phyloP scores from a whole-genome alignment of 2,329 filamentous ascomycete genomes.

The Knoxdaviesia proteae region DNA sequence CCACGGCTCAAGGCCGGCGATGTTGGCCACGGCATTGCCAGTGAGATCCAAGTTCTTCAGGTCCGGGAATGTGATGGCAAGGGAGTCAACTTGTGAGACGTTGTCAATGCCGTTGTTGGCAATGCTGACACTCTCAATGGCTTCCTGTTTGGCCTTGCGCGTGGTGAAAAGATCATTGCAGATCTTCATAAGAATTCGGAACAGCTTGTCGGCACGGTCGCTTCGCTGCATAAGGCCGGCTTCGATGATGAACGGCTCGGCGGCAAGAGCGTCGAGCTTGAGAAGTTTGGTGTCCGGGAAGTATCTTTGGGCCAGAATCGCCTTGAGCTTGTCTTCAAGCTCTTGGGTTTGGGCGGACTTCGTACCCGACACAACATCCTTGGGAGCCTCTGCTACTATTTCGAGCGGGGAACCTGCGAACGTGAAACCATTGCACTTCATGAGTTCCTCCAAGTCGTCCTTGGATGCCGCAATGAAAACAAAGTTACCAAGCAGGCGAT shows the following conservation, averaged over 20 bases:
- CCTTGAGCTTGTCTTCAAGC: conserved; percentile 46
- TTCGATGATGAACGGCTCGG: conserved; percentile 48
- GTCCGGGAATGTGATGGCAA: conserved; percentile 65
- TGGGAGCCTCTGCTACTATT: conserved; percentile 26
- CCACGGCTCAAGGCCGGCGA: conserved; percentile 54
- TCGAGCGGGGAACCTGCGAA: conserved; percentile 47
- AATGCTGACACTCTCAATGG: conserved; percentile 64
- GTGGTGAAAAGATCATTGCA: conserved; percentile 61
- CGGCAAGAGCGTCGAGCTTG: conserved; percentile 57
- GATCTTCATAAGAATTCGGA: conserved; percentile 76
- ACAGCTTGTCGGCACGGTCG: conserved; percentile 64
- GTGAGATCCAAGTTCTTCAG: conserved; percentile 79
- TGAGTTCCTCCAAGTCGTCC: conserved; percentile 40
- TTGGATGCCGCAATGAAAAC: conserved; percentile 46
- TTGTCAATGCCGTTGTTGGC: conserved; percentile 60
- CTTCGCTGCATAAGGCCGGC: conserved; percentile 58
- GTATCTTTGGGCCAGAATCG: conserved; percentile 58
- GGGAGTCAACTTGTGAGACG: conserved; percentile 48
- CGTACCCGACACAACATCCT: conserved; percentile 1
- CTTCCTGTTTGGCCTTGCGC: conserved; percentile 49
- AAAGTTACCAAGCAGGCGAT: conserved; percentile 41
- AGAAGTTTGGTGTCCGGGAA: conserved; percentile 51
- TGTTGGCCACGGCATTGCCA: conserved; percentile 52
- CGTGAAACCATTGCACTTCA: conserved; percentile 45
- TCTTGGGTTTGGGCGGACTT: conserved; percentile 33